phyloP scores from a whole-genome alignment of 768 basidiomycete species.

The Macrolepiota fuliginosa region DNA sequence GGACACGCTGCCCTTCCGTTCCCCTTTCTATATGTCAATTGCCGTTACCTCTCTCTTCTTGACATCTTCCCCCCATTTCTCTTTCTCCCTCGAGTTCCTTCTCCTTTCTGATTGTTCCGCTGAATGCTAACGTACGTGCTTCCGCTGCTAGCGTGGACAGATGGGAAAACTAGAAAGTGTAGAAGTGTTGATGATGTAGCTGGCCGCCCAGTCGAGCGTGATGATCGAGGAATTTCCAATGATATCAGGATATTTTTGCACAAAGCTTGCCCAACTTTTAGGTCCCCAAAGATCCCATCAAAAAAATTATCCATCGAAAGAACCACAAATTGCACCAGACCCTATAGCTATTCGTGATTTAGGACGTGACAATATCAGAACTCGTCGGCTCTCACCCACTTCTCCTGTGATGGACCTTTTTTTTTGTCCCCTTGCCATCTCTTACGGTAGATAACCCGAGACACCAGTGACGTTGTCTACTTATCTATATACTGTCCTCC shows the following conservation, averaged over 20 bases:
- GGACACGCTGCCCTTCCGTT: neutral
- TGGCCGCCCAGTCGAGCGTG: neutral
- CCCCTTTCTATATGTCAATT: neutral
- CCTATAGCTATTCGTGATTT: neutral
- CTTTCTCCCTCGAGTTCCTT: neutral
- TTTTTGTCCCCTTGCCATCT: no score
- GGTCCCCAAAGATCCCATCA: neutral
- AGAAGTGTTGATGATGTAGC: conserved; percentile 45
- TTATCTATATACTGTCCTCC: no score
- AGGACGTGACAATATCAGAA: neutral
- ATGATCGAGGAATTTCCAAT: neutral
- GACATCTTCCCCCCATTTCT: neutral
- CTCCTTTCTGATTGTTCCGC: conserved; percentile 9
- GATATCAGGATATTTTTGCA: neutral
- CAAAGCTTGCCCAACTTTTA: neutral
- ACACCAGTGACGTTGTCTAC: no score
- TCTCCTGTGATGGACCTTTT: neutral
- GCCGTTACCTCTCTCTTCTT: neutral
- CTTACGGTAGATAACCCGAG: no score
- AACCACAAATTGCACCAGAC: neutral
- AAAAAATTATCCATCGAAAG: neutral
- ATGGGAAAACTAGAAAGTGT: conserved; percentile 36
- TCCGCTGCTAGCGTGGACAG: conserved; percentile 31
- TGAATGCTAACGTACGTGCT: conserved; percentile 10
- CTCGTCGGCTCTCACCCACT: neutral